Evolutionary conservation across 1,139 yeast species (phyloP).

Genomic region (Yamadazyma oceani): DNA sequence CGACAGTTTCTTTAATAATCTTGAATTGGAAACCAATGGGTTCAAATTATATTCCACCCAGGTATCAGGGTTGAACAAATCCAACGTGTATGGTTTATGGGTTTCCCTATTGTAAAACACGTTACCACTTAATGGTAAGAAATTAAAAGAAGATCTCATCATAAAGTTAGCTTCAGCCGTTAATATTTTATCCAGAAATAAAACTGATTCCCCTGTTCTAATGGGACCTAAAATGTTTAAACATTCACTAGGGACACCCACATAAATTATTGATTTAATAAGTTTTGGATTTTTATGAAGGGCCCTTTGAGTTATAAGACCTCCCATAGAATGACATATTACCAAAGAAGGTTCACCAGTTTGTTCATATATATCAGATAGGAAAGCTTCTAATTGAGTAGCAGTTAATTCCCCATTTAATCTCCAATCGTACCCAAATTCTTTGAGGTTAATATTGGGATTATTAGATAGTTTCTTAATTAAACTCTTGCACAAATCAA

Average conservation of each 20-base stretch:
- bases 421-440: constrained; percentile 93
- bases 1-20: constrained; percentile 20
- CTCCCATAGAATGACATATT: constrained; percentile 94
- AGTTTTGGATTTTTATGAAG: constrained; percentile 66
- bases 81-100: constrained; percentile 60
- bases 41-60: constrained; percentile 79
- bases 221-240: constrained; percentile 85
- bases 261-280: constrained; percentile 73
- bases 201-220: constrained; percentile 75
- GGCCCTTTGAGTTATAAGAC: constrained; percentile 77
- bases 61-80: constrained; percentile 73
- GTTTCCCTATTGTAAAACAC: constrained; percentile 66
- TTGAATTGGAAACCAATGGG: constrained; percentile 62
- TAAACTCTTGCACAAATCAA: constrained; percentile 69
- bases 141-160: constrained; percentile 82
- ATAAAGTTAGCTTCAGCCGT: constrained; percentile 82
- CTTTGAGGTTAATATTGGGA: constrained; percentile 63
- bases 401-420: constrained; percentile 58
- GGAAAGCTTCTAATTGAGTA: constrained; percentile 45
- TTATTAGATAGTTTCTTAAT: constrained; percentile 54
- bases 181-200: constrained; percentile 69
- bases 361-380: constrained; percentile 39
- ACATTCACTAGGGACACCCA: constrained; percentile 83
- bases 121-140: constrained; percentile 72
- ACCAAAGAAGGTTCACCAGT: constrained; percentile 61